Base-by-base conservation (phyloP, 2,329 filamentous ascomycete species). In the Pyrenophora graminea region DNA sequence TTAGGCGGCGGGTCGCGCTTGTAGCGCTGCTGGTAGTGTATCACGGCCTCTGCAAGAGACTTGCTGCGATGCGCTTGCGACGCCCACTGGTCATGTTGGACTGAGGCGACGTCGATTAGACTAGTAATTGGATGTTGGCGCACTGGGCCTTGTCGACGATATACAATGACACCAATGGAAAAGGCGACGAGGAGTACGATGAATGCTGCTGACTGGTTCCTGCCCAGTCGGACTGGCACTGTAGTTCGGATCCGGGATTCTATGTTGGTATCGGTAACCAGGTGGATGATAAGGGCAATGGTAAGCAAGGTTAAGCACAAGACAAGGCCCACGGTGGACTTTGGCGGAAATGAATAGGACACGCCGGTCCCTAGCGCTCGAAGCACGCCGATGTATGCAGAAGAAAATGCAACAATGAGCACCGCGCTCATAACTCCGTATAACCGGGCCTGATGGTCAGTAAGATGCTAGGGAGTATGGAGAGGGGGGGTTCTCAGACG, bases 1-100 rank as follows among this genome's bases (percentile, higher is more conserved):
- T 79, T 78, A 8, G 83, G 83, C 21, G 84, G 84, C 1, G 84
- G 83, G 53, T 79, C 74, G 45, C 79, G 77, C 2, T 73, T 66
- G 60, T 85, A 84, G 54, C 81, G 77, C 42, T 71, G 66, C 37
- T 72, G 76, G 64, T 86, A 86, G 33, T 79, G 74, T 17, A 67
- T 55, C 6, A 82, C 78, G 21, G 82, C 82, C 51, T 80, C 75
- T 27, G 69, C 62, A 1, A 85, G 67, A 9, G 71, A 79, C 13
- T 67, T 72, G 62, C 80, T 83, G 33, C 66, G 66, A 19, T 74
- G 72, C 9, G 81, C 78, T 55, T 80, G 74, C 10, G 71, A 69
- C 8, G 76, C 56, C 70, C 81, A 85, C 4, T 66, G 59, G n/a
- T 80, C 69, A 56, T 84, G 80, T 38, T 76, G 72, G 2, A 69